Percentiles rank a stretch among this genome's conserved stretches.
Evolutionary conservation across 2,329 filamentous ascomycete genomes (phyloP).

Genomic region (Cercospora brassicicola): DNA sequence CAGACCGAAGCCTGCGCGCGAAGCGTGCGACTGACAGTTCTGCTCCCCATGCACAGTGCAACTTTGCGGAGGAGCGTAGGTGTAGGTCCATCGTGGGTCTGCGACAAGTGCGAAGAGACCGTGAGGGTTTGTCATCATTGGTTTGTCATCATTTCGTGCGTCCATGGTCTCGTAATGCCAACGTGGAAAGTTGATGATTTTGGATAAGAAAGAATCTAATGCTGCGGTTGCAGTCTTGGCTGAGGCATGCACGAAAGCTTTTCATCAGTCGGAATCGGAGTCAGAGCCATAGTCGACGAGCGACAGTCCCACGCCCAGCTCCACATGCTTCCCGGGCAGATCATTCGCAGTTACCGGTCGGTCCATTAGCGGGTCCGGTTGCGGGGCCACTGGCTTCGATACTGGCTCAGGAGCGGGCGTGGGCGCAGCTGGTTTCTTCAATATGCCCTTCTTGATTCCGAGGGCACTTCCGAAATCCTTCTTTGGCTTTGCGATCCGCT

Average conservation of each 20-base stretch:
- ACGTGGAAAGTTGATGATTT: background rate
- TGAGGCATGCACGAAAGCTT: background rate
- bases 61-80: background rate
- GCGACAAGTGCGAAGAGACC: background rate
- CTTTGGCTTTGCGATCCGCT: constrained; percentile 79
- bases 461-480: constrained; percentile 73
- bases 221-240: background rate
- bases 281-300: constrained; percentile 5
- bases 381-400: background rate
- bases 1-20: background rate
- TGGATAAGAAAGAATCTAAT: background rate
- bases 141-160: background rate
- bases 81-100: background rate
- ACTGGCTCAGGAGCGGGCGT: constrained; percentile 2
- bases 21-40: background rate
- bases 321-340: constrained; percentile 4
- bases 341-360: constrained; percentile 1
- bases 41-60: background rate
- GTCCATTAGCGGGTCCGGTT: background rate
- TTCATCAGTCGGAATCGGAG: constrained; percentile 10
- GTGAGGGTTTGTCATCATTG: background rate
- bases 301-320: background rate
- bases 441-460: constrained; percentile 92
- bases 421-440: constrained; percentile 66
- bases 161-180: background rate